Evolutionary conservation across 2,329 filamentous ascomycete species (phyloP), one percentile per base, ranked within the genome.

Genomic region (Cadophora luteo-olivacea): DNA sequence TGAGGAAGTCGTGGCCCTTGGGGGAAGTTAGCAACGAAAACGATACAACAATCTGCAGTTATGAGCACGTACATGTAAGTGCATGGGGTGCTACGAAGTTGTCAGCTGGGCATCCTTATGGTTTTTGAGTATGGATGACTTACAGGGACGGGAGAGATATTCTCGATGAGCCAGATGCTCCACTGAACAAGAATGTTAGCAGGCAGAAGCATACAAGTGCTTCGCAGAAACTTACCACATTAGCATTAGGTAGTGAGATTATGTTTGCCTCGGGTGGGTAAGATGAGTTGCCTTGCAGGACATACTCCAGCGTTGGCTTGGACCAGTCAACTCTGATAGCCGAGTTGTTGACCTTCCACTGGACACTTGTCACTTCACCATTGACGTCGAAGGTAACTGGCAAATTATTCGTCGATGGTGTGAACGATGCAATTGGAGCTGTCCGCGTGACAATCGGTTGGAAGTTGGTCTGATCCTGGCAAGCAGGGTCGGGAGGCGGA

Each of bases 61-160:
- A 7, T 5, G 19, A 14, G 9, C 14, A 58, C 55, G 24, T 41
- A 58, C 83, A 72, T 84, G 83, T 11, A 85, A 74, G 73, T 84
- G 83, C 72, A 83, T 82, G 0, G 82, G 82, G 71, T 84, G 83
- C 41, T 80, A 41, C 11, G 32, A 29, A 2, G 14, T 24, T 25
- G 61, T 51, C 8, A 63, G n/a, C 29, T 5, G 38, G 7, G 33
- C 16, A 25, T 33, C 5, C 25, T 49, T 29, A 7, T 41, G 7
- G 16, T 3, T 45, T 16, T 45, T 45, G 41, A 19, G 41, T 19
- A 45, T 48, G 33, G 48, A 36, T 32, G n/a, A 52, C 51, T 52
- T 52, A 58, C 55, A 12, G 55, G 65, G 54, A 67, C 29, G 33
- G 32, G 45, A 25, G 52, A 36, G 4, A 63, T 36, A 19, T 63